Evolutionary conservation across 73 alveolate genomes (phyloP), one percentile per base, ranked within the genome.

Genomic region (Effrenium voratum): DNA sequence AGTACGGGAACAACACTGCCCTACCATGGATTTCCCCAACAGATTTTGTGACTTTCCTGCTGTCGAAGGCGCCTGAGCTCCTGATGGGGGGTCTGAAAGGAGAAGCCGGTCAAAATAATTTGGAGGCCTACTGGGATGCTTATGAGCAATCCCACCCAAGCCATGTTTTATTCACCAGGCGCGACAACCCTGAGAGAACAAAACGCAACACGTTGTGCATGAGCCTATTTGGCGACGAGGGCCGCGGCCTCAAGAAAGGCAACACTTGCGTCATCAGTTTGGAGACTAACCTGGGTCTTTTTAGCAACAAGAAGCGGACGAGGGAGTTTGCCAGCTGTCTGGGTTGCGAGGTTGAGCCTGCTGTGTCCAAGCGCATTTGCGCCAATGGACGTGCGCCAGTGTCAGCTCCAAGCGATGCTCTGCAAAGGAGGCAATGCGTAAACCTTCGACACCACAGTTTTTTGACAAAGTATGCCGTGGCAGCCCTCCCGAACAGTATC

Each of bases 241-340:
- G 93, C 5, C 80, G 93, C 3, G 93, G 93, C 8, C 49, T 85
- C 28, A 40, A 68, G 16, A 52, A 41, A 30, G 93, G 93, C 3
- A 85, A 85, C 80, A 57, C 80, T 5, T 36, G 63, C 36, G 44
- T 85, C 32, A 16, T 57, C 15, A 38, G 46, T 30, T 4, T 85
- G 57, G 93, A 85, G 60, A 85, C 81, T 0, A 60, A 45, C 5
- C 34, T 85, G 30, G 93, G 93, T 45, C 73, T 80, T 6, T 28
- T 40, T 1, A 13, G 34, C 16, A 13, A 16, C 5, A 24, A 2
- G 43, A 44, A 24, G 16, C 36, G 75, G 34, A 19, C 5, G 55
- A 22, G 16, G 15, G 8, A 15, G 32, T 36, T 13, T 13, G 1
- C 5, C 24, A 28, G 40, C 13, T 44, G 59, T 22, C n/a, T 12